Evolutionary conservation across 2,329 filamentous ascomycete species (phyloP).

Genomic region (Diplodia scrobiculata): DNA sequence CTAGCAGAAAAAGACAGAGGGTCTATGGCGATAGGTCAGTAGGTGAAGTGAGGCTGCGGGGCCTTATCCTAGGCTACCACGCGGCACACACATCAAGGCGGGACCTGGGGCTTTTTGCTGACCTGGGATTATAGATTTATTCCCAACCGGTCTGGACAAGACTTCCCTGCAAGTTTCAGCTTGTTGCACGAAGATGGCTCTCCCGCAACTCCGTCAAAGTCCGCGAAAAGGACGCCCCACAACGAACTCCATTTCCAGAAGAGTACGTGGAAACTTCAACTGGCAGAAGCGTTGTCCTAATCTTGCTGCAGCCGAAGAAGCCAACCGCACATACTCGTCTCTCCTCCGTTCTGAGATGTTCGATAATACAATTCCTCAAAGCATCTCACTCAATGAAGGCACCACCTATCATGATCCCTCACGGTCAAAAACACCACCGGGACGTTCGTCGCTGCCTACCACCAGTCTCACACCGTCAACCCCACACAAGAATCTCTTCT

Average conservation of each 20-base stretch:
- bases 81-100: not conserved
- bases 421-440: slow-evolving; percentile 79
- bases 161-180: slow-evolving; percentile 89
- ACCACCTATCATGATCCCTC: slow-evolving; percentile 64
- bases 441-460: slow-evolving; percentile 66
- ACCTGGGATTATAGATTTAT: slow-evolving; percentile 70
- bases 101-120: slow-evolving; percentile 17
- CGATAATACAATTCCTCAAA: slow-evolving; percentile 83
- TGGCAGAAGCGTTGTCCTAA: slow-evolving; percentile 31
- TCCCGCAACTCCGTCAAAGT: slow-evolving; percentile 83
- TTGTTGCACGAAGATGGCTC: slow-evolving; percentile 90
- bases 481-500: slow-evolving; percentile 95
- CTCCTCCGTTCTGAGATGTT: slow-evolving; percentile 90
- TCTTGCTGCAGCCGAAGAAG: slow-evolving; percentile 72
- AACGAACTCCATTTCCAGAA: slow-evolving; percentile 93
- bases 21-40: slow-evolving; percentile 60
- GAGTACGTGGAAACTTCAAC: slow-evolving; percentile 50
- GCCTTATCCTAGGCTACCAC: not conserved
- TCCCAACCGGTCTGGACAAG: slow-evolving; percentile 87
- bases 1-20: slow-evolving; percentile 68
- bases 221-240: slow-evolving; percentile 81
- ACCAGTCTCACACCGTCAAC: slow-evolving; percentile 84
- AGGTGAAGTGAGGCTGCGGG: slow-evolving; percentile 1
- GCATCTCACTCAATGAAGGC: slow-evolving; percentile 62
- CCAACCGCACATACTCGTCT: slow-evolving; percentile 87